Evolutionary conservation across 2,329 filamentous ascomycete genomes (phyloP).

Genomic region (Neonectria faginata): DNA sequence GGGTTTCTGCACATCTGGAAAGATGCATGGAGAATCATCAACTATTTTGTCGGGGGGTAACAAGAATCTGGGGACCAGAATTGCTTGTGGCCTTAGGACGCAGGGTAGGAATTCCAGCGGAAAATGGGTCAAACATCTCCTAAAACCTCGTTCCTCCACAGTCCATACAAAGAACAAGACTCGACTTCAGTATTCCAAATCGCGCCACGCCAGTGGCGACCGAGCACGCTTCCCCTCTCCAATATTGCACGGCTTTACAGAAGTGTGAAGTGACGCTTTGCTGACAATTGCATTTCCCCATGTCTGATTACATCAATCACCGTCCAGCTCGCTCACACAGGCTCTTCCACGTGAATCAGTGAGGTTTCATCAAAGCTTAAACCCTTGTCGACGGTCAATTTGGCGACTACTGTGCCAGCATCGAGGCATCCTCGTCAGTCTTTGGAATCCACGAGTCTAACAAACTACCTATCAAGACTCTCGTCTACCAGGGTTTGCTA

Average conservation of each 20-base stretch:
- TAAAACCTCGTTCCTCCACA: neutral
- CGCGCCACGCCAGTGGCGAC: neutral
- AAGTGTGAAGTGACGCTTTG: neutral
- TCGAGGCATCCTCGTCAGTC: neutral
- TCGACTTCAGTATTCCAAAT: neutral
- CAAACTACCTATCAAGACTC: neutral
- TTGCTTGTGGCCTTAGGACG: no score
- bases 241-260: neutral
- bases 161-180: neutral
- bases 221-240: neutral
- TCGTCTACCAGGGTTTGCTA: neutral
- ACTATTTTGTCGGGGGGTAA: neutral
- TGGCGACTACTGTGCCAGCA: neutral
- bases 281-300: neutral
- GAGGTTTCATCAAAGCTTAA: neutral
- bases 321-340: neutral
- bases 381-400: no score
- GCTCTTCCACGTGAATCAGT: neutral
- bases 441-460: neutral
- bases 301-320: neutral
- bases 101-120: no score
- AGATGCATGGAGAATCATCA: neutral
- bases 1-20: neutral
- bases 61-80: neutral
- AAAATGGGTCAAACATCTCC: neutral